These are phyloP conservation scores for Cydonia oblonga DNA, from an alignment of 331 rosid genomes.

Conservation along the genomic window DNA sequence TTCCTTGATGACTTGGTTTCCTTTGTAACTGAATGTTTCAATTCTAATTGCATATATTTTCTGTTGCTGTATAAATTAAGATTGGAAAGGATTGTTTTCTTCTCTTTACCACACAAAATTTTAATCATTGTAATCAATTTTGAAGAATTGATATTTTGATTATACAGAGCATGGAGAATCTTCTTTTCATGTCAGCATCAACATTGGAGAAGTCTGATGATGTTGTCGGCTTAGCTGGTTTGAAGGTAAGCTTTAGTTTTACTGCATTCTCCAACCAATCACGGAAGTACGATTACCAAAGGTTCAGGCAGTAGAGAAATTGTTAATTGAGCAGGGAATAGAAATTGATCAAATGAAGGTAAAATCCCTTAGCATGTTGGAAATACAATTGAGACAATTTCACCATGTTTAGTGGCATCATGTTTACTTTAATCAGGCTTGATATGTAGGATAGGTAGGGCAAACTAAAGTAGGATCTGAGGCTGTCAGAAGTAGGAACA, in stretches of 20 bases:
- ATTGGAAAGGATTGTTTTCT: neutral
- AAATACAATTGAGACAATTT: neutral
- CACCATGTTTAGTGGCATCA: neutral
- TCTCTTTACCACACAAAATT: neutral
- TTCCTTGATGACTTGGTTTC: neutral
- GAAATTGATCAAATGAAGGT: neutral
- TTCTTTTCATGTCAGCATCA: conserved; percentile 20
- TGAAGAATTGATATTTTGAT: conserved; percentile 1
- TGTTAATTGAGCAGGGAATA: neutral
- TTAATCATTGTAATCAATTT: neutral
- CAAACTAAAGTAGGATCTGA: neutral
- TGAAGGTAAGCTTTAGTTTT: conserved; percentile 14
- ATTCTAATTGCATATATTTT: neutral
- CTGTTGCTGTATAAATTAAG: neutral
- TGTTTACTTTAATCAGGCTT: neutral
- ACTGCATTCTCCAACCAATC: neutral
- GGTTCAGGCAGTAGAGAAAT: neutral
- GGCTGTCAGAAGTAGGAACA: neutral
- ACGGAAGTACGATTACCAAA: neutral
- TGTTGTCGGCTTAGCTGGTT: neutral
- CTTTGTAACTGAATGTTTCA: neutral
- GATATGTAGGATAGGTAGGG: neutral
- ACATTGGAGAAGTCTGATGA: conserved; percentile 23
- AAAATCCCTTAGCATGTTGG: neutral
- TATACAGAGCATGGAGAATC: conserved; percentile 31